Percentiles rank a stretch among this genome's conserved stretches.
phyloP scores from a whole-genome alignment of 2,329 filamentous ascomycete genomes.

The Pyrenophora tritici-repentis region DNA sequence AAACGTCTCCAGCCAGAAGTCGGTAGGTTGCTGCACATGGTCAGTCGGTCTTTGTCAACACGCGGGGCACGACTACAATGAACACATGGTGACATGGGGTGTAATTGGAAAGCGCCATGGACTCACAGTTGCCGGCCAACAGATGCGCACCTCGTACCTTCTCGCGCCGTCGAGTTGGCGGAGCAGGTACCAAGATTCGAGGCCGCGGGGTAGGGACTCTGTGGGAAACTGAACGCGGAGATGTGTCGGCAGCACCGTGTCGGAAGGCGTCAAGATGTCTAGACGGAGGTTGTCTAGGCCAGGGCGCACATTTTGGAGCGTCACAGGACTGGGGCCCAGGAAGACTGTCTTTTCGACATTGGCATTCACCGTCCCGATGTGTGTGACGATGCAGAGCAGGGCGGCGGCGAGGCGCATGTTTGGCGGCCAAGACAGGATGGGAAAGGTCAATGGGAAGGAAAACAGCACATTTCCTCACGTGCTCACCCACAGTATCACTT shows the following conservation, averaged over 20 bases:
- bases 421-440: constrained; percentile 17
- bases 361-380: constrained; percentile 50
- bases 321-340: constrained; percentile 66
- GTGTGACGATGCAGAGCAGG: constrained; percentile 39
- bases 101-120: not conserved
- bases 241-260: constrained; percentile 62
- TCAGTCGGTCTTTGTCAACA: constrained; percentile 13
- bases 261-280: constrained; percentile 63
- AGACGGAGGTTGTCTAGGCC: constrained; percentile 67
- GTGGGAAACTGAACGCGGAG: constrained; percentile 72
- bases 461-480: constrained; percentile 18
- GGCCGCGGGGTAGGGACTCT: constrained; percentile 58
- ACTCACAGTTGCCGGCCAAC: constrained; percentile 89
- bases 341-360: constrained; percentile 96
- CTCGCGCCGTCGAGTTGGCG: constrained; percentile 70
- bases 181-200: constrained; percentile 78
- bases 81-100: not conserved
- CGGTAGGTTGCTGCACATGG: constrained; percentile 75
- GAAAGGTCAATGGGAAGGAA: not conserved
- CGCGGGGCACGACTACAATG: not conserved
- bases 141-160: constrained; percentile 89
- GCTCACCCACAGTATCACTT: constrained; percentile 18
- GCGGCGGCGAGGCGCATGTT: constrained; percentile 43
- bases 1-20: constrained; percentile 72
- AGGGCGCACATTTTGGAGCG: constrained; percentile 61